phyloP scores from a whole-genome alignment of 2,329 filamentous ascomycete genomes.

The Colletotrichum graminicola region DNA sequence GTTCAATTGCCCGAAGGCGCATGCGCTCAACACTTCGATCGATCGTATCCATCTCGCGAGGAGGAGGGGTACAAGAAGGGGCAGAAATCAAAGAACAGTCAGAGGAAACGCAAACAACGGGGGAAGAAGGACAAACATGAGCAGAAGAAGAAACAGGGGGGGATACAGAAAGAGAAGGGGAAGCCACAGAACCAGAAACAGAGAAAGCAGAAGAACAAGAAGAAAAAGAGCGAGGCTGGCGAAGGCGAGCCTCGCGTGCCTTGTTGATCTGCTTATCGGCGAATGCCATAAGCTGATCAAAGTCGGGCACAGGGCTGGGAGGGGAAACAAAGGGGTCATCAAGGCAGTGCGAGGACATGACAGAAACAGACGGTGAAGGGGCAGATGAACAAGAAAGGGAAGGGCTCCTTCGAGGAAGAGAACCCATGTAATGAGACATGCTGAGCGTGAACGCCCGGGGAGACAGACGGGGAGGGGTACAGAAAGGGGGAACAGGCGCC shows the following conservation, averaged over 20 bases:
- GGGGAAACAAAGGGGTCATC: constrained; percentile 8
- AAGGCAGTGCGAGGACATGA: not conserved
- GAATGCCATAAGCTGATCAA: constrained; percentile 22
- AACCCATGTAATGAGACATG: constrained; percentile 19
- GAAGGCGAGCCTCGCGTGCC: constrained; percentile 11
- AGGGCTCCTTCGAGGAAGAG: not conserved
- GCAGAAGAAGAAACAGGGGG: not conserved
- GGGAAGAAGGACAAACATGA: not conserved
- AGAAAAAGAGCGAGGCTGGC: not conserved
- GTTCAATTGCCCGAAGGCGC: constrained; percentile 8
- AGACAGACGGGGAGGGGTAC: constrained; percentile 15
- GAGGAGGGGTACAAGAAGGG: constrained; percentile 5
- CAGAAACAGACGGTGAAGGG: not conserved
- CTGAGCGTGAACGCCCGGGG: constrained; percentile 15
- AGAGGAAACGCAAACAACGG: not conserved
- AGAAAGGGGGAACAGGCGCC: not conserved
- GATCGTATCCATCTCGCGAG: constrained; percentile 15
- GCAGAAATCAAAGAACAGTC: not conserved
- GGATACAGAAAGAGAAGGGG: not conserved
- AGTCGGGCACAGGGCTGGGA: not conserved
- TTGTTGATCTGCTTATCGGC: constrained; percentile 6
- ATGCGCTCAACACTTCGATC: constrained; percentile 21
- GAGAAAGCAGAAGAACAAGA: not conserved
- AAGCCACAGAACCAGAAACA: not conserved
- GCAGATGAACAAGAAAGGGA: not conserved